These are phyloP conservation scores for Colletotrichum sp. DNA, from an alignment of 2,329 filamentous ascomycete genomes.

Conservation along the genomic window DNA sequence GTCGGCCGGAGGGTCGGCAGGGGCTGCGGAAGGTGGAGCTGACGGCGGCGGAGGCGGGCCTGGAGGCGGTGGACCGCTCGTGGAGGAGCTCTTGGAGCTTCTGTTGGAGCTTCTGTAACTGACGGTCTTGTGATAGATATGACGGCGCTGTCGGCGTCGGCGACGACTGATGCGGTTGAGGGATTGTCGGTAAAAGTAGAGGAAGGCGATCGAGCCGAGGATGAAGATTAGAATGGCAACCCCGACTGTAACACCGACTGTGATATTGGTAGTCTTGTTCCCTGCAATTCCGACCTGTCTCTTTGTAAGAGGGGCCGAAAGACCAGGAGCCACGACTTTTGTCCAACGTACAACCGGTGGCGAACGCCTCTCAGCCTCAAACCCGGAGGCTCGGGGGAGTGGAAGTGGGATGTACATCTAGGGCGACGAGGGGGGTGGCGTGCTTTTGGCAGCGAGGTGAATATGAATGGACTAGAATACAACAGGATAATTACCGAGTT, in stretches of 20 bases:
- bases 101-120: constrained; percentile 39
- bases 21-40: not conserved
- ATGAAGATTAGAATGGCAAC: constrained; percentile 46
- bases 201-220: constrained; percentile 38
- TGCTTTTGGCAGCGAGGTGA: not conserved
- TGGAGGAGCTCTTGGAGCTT: constrained; percentile 38
- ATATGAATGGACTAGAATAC: not conserved
- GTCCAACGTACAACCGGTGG: not conserved
- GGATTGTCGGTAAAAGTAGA: constrained; percentile 44
- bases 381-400: not conserved
- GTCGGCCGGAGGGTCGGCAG: not conserved
- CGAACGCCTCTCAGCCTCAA: not conserved
- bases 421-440: not conserved
- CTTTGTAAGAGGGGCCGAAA: not conserved
- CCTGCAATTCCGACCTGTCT: constrained; percentile 15
- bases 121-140: constrained; percentile 27
- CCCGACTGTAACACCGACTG: constrained; percentile 48
- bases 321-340: not conserved
- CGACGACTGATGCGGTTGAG: constrained; percentile 37
- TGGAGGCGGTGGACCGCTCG: not conserved
- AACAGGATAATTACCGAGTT: not conserved
- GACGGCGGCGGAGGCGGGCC: not conserved
- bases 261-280: constrained; percentile 39
- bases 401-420: constrained; percentile 21
- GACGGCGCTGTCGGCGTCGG: constrained; percentile 24